A percentile compares a stretch with the other conserved stretches of the same genome.
These are phyloP conservation scores for Jimgerdemannia flammicorona DNA, from an alignment of 192 early-diverging fungal species.

Conservation along the genomic window DNA sequence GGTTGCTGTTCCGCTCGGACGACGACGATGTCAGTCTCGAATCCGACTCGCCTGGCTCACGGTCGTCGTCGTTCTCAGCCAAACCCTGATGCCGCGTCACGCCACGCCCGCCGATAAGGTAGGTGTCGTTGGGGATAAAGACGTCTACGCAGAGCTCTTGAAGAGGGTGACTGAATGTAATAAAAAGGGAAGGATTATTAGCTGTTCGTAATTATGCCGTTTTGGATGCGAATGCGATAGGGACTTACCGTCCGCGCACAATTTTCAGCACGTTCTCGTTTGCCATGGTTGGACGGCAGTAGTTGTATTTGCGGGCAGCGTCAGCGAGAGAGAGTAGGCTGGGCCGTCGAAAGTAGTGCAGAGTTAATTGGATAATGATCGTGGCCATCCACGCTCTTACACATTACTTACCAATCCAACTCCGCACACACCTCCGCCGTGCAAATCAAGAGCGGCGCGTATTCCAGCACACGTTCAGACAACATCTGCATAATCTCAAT, in stretches of 20 bases:
- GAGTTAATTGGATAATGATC: too few species aligned
- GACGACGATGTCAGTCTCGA: background rate
- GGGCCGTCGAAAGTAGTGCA: background rate
- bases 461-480: conserved; percentile 49
- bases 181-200: background rate
- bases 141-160: conserved; percentile 50
- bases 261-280: conserved; percentile 54
- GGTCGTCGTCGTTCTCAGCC: background rate
- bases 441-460: conserved; percentile 30
- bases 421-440: conserved; percentile 48
- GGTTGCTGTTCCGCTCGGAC: background rate
- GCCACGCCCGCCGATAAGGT: conserved; percentile 24
- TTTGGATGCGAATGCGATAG: background rate
- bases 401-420: conserved; percentile 61
- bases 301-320: conserved; percentile 51
- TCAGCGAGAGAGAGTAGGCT: conserved; percentile 64
- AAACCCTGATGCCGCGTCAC: background rate
- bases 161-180: conserved; percentile 56
- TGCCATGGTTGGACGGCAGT: conserved; percentile 53
- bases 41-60: too few species aligned
- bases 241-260: conserved; percentile 57
- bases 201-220: conserved; percentile 15
- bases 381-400: too few species aligned
- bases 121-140: conserved; percentile 74
- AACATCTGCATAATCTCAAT: conserved; percentile 77